A percentile compares a stretch with the other conserved stretches of the same genome.
These are phyloP conservation scores for Bipolaris gigantea DNA, from an alignment of 2,329 filamentous ascomycete genomes.

Conservation along the genomic window DNA sequence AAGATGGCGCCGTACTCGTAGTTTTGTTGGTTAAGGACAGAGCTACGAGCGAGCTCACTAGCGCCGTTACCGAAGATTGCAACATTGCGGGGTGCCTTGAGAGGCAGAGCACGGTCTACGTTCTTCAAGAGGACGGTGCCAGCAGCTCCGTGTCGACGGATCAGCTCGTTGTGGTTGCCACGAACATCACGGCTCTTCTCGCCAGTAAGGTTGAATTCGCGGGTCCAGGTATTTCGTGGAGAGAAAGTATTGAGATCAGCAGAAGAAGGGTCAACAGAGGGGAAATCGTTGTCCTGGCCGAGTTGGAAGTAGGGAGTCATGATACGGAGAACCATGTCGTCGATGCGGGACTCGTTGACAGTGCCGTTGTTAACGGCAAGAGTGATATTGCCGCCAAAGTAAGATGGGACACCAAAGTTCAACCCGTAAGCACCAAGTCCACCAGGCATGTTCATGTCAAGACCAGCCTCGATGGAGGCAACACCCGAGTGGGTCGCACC, in stretches of 20 bases:
- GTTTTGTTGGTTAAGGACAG: conserved; percentile 41
- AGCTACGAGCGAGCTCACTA: conserved; percentile 51
- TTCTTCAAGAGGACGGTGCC: conserved; percentile 55
- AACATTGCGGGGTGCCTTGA: conserved; percentile 55
- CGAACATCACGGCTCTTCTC: conserved; percentile 41
- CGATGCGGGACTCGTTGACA: conserved; percentile 45
- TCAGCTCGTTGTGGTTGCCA: conserved; percentile 47
- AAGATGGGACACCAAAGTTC: conserved; percentile 40
- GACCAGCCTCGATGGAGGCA: conserved; percentile 42
- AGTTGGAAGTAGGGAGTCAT: conserved; percentile 52
- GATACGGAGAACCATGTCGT: conserved; percentile 53
- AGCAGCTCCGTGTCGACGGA: conserved; percentile 47
- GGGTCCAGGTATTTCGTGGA: conserved; percentile 41
- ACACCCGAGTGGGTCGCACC: conserved; percentile 54
- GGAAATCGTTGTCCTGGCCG: conserved; percentile 48
- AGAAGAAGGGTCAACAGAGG: conserved; percentile 40
- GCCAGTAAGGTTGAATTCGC: conserved; percentile 42
- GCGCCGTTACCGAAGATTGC: conserved; percentile 56
- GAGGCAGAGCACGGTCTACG: conserved; percentile 51
- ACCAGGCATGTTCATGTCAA: conserved; percentile 54
- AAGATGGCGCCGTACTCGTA: conserved; percentile 49
- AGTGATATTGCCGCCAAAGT: conserved; percentile 51
- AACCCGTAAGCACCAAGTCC: conserved; percentile 37
- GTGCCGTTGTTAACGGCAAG: conserved; percentile 46
- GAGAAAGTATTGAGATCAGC: conserved; percentile 45